Conservation (phyloP, 1,139 yeast genomes). For the Pichia sp. region DNA sequence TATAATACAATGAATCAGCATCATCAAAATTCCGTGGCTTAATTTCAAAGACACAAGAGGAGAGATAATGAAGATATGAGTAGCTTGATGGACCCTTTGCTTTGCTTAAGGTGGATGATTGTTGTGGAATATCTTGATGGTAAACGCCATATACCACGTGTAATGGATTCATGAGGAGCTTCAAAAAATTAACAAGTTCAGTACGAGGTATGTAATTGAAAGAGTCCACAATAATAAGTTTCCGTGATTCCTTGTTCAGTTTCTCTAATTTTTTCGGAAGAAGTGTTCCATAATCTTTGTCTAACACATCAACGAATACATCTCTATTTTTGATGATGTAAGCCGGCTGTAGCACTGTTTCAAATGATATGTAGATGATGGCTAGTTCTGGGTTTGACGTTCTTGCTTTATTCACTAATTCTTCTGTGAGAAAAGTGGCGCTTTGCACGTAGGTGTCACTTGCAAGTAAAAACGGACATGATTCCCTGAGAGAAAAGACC, state of each 20-base stretch:
- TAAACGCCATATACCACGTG: constrained; percentile 51
- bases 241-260: constrained; percentile 3
- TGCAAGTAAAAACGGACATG: constrained; percentile 62
- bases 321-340: constrained; percentile 32
- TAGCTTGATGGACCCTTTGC: constrained; percentile 13
- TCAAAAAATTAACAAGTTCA: constrained; percentile 45
- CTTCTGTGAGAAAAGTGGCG: constrained; percentile 46
- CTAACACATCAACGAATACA: constrained; percentile 41
- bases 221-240: constrained; percentile 56
- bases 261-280: constrained; percentile 2
- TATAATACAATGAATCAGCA: constrained; percentile 37
- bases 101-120: constrained; percentile 29
- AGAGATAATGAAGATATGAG: constrained; percentile 47
- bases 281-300: constrained; percentile 13
- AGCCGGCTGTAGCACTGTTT: constrained; percentile 42
- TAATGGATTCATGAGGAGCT: constrained; percentile 47
- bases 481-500: constrained; percentile 60
- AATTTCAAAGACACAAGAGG: constrained; percentile 63
- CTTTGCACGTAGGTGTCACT: constrained; percentile 70
- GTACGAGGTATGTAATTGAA: constrained; percentile 47
- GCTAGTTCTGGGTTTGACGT: constrained; percentile 16
- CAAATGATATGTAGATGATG: constrained; percentile 54
- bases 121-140: constrained; percentile 55
- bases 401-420: constrained; percentile 40
- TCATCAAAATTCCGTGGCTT: constrained; percentile 38